Conservation (phyloP, 2,329 filamentous ascomycete genomes). For the Fusarium sp. region DNA sequence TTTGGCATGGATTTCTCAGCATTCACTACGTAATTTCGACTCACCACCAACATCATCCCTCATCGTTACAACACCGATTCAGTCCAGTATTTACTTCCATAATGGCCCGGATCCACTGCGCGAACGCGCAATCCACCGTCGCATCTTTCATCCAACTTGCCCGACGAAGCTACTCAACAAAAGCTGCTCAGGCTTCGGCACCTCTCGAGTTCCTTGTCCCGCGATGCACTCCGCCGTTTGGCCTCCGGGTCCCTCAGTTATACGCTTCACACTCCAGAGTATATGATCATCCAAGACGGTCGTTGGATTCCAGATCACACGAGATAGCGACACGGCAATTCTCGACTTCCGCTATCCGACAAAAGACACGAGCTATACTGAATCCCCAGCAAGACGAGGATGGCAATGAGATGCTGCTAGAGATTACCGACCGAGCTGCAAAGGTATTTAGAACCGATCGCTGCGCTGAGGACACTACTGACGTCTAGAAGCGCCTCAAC, state of each 20-base stretch:
- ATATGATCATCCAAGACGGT: not conserved
- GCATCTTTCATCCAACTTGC: conserved; percentile 59
- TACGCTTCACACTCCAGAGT: not conserved
- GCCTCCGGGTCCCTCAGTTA: conserved; percentile 7
- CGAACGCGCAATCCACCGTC: conserved; percentile 55
- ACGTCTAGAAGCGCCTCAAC: conserved; percentile 70
- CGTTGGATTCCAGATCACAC: conserved; percentile 13
- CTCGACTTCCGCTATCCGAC: conserved; percentile 52
- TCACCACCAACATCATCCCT: conserved; percentile 25
- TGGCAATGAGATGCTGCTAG: conserved; percentile 84
- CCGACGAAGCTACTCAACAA: conserved; percentile 51
- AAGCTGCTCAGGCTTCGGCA: conserved; percentile 41
- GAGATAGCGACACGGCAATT: conserved; percentile 50
- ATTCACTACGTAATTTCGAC: conserved; percentile 38
- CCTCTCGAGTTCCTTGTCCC: conserved; percentile 59
- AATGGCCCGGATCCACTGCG: conserved; percentile 56
- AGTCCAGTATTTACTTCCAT: not conserved
- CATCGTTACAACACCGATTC: conserved; percentile 16
- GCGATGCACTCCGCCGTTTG: conserved; percentile 38
- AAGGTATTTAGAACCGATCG: conserved; percentile 65
- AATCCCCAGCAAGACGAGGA: conserved; percentile 87
- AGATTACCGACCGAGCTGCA: conserved; percentile 86
- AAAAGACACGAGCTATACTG: conserved; percentile 63
- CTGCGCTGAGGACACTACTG: conserved; percentile 1
- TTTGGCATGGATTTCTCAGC: conserved; percentile 49